phyloP scores from a whole-genome alignment of 164 flowering plant species.

The Vitis amurensis region DNA sequence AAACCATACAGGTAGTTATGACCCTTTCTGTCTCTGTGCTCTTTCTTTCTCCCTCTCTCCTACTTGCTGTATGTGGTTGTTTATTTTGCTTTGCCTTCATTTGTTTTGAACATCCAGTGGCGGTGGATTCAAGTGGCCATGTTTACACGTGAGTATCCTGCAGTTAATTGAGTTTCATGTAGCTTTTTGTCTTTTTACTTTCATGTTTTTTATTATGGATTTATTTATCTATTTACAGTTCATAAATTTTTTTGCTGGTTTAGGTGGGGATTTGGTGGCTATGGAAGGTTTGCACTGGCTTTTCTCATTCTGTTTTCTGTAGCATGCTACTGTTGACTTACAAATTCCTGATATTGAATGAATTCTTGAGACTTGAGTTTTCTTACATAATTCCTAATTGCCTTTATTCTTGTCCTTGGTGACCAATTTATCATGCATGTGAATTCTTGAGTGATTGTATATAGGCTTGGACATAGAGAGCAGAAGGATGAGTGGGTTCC shows the following conservation, averaged over 20 bases:
- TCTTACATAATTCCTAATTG: neutral
- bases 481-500: conserved; percentile 96
- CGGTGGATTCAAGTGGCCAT: conserved; percentile 84
- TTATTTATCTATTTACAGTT: neutral
- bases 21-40: neutral
- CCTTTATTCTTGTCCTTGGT: neutral
- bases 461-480: conserved; percentile 96
- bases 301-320: neutral
- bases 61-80: neutral
- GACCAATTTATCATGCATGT: neutral
- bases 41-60: neutral
- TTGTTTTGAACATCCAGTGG: conserved; percentile 54
- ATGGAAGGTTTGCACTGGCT: conserved; percentile 77
- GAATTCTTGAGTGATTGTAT: conserved; percentile 8
- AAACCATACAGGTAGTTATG: conserved; percentile 82
- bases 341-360: conserved; percentile 4
- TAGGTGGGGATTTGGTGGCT: conserved; percentile 99
- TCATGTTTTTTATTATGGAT: neutral
- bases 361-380: neutral
- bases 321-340: conserved; percentile 1
- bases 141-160: conserved; percentile 82
- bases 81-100: neutral
- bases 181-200: neutral
- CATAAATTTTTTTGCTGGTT: conserved; percentile 5
- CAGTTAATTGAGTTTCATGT: neutral